Percentiles rank a stretch among this genome's conserved stretches.
These are phyloP conservation scores for Nemania abortiva DNA, from an alignment of 2,329 filamentous ascomycete species.

Conservation along the genomic window DNA sequence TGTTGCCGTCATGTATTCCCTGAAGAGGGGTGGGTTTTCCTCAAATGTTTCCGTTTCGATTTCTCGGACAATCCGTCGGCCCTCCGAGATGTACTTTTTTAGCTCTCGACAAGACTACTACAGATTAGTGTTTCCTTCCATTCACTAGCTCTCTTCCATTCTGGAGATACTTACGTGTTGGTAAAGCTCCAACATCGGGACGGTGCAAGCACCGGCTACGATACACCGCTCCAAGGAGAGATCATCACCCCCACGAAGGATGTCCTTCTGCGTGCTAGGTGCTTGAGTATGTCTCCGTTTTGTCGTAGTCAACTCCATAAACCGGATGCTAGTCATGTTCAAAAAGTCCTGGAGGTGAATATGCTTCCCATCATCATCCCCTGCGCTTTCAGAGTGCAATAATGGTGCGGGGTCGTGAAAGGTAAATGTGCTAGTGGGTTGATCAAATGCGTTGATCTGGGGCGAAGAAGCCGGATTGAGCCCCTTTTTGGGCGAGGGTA, in stretches of 20 bases:
- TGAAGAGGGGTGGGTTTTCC: conserved; percentile 91
- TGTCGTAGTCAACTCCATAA: conserved; percentile 98
- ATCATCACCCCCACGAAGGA: conserved; percentile 62
- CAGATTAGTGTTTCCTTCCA: conserved; percentile 46
- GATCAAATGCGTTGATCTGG: conserved; percentile 63
- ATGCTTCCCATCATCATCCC: conserved; percentile 67
- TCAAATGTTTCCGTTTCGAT: conserved; percentile 90
- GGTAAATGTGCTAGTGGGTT: conserved; percentile 58
- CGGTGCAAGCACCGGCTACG: conserved; percentile 88
- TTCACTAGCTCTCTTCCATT: conserved; percentile 6
- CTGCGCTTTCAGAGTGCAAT: conserved; percentile 58
- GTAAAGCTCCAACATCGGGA: conserved; percentile 93
- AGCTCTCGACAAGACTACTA: conserved; percentile 85
- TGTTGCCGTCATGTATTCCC: conserved; percentile 88
- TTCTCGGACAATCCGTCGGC: conserved; percentile 87
- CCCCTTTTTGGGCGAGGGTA: conserved; percentile 62
- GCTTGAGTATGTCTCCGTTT: conserved; percentile 88
- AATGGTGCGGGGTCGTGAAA: conserved; percentile 58
- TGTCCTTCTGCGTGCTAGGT: conserved; percentile 62
- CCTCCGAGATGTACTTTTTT: conserved; percentile 96
- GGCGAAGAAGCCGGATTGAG: conserved; percentile 64
- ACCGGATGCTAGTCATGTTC: conserved; percentile 94
- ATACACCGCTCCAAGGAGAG: conserved; percentile 80
- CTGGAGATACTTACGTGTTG: conserved; percentile 74
- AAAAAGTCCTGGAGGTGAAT: conserved; percentile 94